A percentile compares a stretch with the other conserved stretches of the same genome.
These are phyloP conservation scores for Ophiostoma australiae DNA, from an alignment of 2,329 filamentous ascomycete genomes.

Conservation along the genomic window DNA sequence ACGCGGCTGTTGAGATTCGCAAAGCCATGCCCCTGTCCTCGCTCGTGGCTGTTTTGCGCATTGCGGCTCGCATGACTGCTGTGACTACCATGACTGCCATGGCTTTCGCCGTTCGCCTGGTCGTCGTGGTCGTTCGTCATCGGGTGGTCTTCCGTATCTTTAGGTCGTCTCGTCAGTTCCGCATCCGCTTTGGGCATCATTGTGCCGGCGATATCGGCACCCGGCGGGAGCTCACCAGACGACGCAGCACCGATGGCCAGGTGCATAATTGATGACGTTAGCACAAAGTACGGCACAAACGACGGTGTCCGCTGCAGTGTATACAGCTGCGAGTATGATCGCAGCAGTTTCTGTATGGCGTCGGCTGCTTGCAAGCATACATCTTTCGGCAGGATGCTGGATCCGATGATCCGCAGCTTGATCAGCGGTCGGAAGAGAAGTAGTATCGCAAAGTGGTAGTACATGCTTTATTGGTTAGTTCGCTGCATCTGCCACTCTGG, in stretches of 20 bases:
- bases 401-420: conserved; percentile 58
- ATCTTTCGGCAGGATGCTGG: conserved; percentile 58
- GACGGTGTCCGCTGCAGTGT: conserved; percentile 55
- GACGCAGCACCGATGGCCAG: conserved; percentile 47
- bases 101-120: background rate
- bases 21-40: background rate
- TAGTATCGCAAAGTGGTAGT: conserved; percentile 65
- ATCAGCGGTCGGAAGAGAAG: conserved; percentile 71
- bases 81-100: background rate
- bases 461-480: conserved; percentile 48
- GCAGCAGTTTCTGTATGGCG: conserved; percentile 52
- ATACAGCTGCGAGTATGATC: conserved; percentile 55
- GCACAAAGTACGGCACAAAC: conserved; percentile 58
- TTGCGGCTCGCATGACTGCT: background rate
- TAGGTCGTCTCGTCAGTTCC: conserved; percentile 8
- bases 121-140: background rate
- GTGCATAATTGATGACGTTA: conserved; percentile 58
- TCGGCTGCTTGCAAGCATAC: conserved; percentile 60
- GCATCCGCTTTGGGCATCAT: background rate
- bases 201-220: conserved; percentile 12
- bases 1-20: background rate
- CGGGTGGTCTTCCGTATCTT: conserved; percentile 7
- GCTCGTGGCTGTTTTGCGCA: background rate
- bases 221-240: conserved; percentile 16
- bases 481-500: background rate